Base-by-base conservation (phyloP, 192 early-diverging fungal genomes). In the Rhizophagus clarus region DNA sequence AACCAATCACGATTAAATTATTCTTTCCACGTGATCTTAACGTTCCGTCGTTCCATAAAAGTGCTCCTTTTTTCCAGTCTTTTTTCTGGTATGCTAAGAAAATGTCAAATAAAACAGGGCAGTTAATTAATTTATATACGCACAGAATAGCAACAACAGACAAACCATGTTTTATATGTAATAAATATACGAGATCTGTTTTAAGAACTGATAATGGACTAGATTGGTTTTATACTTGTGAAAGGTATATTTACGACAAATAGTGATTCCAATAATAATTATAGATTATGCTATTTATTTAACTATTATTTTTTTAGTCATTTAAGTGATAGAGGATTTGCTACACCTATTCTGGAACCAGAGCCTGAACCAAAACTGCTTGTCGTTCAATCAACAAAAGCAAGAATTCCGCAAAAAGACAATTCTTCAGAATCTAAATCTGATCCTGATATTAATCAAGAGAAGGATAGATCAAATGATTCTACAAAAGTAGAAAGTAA, bases 151-250 rank as follows among this genome's bases (percentile, higher is more conserved):
- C 86, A 1, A 51, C 82, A 29, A 60, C 80, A 17, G 86, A 87
- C n/a, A 61, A 84, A 26, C 81, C 86, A 2, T 87, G 86, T 82
- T 87, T 85, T 80, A 76, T 87, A 10, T 87, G 86, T 51, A 85
- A 71, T 63, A 85, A 83, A 63, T 83, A 84, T 61, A 79, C 84
- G 1, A 76, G 28, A 11, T 79, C 79, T 5, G 86, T 87, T 28
- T 56, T 87, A 37, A 87, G 80, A 20, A 77, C 76, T 29, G 84
- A 82, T 1, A 76, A 84, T 69, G 82, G 80, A 22, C 75, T 70
- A 22, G 86, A 87, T 66, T 87, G 86, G 86, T 87, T 87, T 42
- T 87, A 87, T 60, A 70, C 75, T 10, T 87, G 86, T 62, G 61
- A 63, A n/a, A 76, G 75, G 75, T 76, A 40, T 40, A 40, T 40